These are phyloP conservation scores for Dryas drummondii DNA, from an alignment of 306 rosid genomes.

Conservation along the genomic window DNA sequence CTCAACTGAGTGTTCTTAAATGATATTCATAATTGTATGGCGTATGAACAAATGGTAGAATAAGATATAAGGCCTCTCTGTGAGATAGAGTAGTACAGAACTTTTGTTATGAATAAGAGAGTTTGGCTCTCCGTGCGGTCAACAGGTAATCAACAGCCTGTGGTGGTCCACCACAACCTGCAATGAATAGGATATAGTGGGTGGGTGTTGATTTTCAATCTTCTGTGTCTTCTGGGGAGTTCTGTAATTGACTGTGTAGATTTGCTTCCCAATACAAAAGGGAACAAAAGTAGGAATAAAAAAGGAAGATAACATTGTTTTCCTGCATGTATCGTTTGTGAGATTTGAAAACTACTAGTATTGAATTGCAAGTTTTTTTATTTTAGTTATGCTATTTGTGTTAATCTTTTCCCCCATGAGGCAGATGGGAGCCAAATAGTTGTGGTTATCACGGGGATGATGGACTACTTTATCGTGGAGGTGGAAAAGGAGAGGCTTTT, in stretches of 20 bases:
- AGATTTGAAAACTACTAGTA: neutral
- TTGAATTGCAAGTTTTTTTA: constrained; percentile 1
- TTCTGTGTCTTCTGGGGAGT: neutral
- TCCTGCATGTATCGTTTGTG: neutral
- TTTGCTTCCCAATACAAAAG: neutral
- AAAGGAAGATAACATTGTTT: neutral
- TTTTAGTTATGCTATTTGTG: neutral
- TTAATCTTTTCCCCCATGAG: constrained; percentile 4
- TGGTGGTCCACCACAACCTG: neutral
- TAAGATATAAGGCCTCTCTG: neutral
- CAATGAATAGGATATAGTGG: neutral
- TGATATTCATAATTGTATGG: neutral
- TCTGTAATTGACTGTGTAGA: too few species aligned
- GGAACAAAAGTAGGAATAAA: neutral
- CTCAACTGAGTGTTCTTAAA: neutral
- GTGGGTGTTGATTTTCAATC: neutral
- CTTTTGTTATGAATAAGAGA: neutral
- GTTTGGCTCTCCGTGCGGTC: neutral
- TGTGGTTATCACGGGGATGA: constrained; percentile 98
- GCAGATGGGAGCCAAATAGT: constrained; percentile 95
- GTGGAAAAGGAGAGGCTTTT: constrained; percentile 69
- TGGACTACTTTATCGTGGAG: constrained; percentile 82
- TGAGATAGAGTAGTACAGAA: neutral
- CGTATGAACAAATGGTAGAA: neutral
- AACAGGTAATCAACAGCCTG: neutral